Base-by-base conservation (phyloP, 1,284 basidiomycete genomes). In the Cerrena zonata region DNA sequence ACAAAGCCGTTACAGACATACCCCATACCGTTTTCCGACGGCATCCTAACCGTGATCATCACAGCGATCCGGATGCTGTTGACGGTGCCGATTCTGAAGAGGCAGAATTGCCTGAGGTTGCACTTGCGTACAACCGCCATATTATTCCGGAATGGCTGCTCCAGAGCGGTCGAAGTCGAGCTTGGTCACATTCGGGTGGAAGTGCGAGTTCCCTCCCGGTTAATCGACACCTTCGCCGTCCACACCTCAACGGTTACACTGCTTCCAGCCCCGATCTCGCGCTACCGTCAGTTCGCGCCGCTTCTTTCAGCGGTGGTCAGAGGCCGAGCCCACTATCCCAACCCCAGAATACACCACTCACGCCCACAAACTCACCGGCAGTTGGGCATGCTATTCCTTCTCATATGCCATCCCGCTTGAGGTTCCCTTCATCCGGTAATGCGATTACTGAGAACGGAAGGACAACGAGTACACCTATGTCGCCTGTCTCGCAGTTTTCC, bases 121-220 rank as follows among this genome's bases (percentile, higher is more conserved):
- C 85, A 15, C 77, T 99, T 39, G 92, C 95, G 61, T 84, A 85
- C 57, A 99, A 99, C 65, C 80, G 91, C 3, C 95, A 99, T 68
- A 96, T 99, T 53, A 84, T 99, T 41, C 96, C 95, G 1, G 85
- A 94, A 56, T 97, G 93, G 89, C 77, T 98, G 66, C 73, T 94
- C 49, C 74, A 75, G 24, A 72, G 75, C n/a, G 69, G 56, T 49
- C 72, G 77, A 22, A 75, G 74, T 59, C 76, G 78, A 23, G 78
- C 80, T 2, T 62, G 75, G 47, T 80, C 80, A 2, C 74, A 79
- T 49, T 77, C 79, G 2, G 72, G 68, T 18, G 55, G 62, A 11
- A 60, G 53, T 26, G 53, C 58, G 24, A 56, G 57, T 7, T 48
- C 61, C 13, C 49, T 53, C 38, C 57, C 59, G 13, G 45, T 54